These are phyloP conservation scores for Diaporthe velutina DNA, from an alignment of 2,329 filamentous ascomycete species.

Conservation along the genomic window DNA sequence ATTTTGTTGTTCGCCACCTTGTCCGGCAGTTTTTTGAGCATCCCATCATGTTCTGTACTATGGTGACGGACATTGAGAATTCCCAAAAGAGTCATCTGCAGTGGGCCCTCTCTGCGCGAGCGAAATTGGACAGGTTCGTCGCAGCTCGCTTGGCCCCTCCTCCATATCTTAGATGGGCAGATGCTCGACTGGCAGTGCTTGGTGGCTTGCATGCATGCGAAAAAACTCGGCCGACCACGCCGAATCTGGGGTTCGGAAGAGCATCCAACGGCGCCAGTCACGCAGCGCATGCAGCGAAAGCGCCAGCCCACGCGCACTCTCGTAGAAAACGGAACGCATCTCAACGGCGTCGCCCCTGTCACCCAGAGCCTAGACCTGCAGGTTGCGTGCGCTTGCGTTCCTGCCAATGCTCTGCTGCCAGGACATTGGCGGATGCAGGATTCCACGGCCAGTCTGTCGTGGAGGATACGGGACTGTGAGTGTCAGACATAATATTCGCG, in stretches of 20 bases:
- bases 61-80: constrained; percentile 21
- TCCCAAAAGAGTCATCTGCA: constrained; percentile 17
- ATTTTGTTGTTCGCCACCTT: constrained; percentile 8
- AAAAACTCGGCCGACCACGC: constrained; percentile 20
- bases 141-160: constrained; percentile 35
- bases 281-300: constrained; percentile 23
- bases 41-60: not conserved
- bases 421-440: not conserved
- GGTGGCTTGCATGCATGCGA: constrained; percentile 36
- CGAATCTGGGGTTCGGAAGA: constrained; percentile 33
- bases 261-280: constrained; percentile 28
- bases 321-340: constrained; percentile 1
- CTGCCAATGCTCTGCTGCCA: not conserved
- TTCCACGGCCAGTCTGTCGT: not conserved
- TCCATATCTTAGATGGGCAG: constrained; percentile 17
- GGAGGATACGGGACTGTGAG: not conserved
- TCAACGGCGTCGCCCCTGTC: constrained; percentile 15
- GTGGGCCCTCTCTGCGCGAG: constrained; percentile 20
- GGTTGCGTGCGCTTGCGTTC: not conserved
- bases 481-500: constrained; percentile 7
- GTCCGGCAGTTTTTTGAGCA: constrained; percentile 5
- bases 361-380: constrained; percentile 9
- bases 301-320: not conserved
- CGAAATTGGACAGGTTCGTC: constrained; percentile 39
- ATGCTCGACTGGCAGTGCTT: constrained; percentile 16